Base-by-base conservation (phyloP, 1,139 yeast species). In the Magnusiomyces magnusii region DNA sequence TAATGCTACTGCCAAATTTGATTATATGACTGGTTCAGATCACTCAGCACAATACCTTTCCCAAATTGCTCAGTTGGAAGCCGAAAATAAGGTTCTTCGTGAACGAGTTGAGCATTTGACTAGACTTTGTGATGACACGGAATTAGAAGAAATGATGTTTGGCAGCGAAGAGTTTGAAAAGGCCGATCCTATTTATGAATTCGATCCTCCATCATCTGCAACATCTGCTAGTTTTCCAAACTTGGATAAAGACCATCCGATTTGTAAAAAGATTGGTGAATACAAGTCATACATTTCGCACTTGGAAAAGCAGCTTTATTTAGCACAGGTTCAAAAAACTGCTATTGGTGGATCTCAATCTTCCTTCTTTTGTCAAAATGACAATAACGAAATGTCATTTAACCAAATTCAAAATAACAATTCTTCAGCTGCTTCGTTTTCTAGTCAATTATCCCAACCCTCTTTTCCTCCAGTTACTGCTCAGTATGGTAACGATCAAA, bases 31-130 rank as follows among this genome's bases (percentile, higher is more conserved):
- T 50, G 39, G 5, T 13, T 21, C 34, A 7, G 50, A 23, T 17
- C 28, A 17, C 23, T 25, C 39, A 2, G n/a, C 17, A 17, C 51
- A 36, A 13, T 55, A 54, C 13, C 47, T 57, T 28, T 61, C 67
- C 53, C 73, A 78, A 62, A 63, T 78, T 19, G 73, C 79, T 0
- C 82, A 81, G 62, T 71, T 86, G 9, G 78, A 78, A 58, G 81
- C 87, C 0, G 92, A 86, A 64, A 85, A 84, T 64, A 76, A 76
- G 60, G 77, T 86, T 1, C 71, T 86, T 44, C 77, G 79, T 59
- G 93, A 87, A 65, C 80, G 82, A 64, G 75, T 86, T 17, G 91
- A 86, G 63, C 93, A 87, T 69, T 73, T 83, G 53, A 80, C 81
- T 13, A 75, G 93, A 60, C 71, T 86, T 44, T 80, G 83, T 47